Percentiles rank a stretch among this genome's conserved stretches.
These are phyloP conservation scores for Ophiostoma sp. DNA, from an alignment of 2,329 filamentous ascomycete genomes.

Conservation along the genomic window DNA sequence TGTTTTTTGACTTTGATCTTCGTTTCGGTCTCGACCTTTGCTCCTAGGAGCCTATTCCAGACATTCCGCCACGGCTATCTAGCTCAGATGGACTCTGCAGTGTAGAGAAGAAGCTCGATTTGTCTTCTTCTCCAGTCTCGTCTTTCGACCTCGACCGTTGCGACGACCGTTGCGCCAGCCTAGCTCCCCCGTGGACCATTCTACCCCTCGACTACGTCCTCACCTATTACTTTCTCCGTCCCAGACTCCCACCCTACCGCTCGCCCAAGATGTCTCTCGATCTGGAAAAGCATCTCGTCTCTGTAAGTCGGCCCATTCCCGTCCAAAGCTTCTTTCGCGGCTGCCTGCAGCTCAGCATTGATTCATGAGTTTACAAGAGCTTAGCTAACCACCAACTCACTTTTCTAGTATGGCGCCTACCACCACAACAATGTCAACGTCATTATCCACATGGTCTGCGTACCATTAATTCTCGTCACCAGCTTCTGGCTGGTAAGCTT, in stretches of 20 bases:
- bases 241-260: not conserved
- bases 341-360: slow-evolving; percentile 8
- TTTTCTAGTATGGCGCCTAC: slow-evolving; percentile 75
- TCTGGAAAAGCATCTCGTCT: slow-evolving; percentile 77
- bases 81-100: slow-evolving; percentile 18
- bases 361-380: not conserved
- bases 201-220: not conserved
- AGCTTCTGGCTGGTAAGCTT: slow-evolving; percentile 65
- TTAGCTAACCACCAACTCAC: not conserved
- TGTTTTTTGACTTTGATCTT: not conserved
- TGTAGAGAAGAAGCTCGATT: slow-evolving; percentile 8
- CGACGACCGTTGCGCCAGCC: not conserved
- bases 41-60: not conserved
- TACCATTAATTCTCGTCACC: slow-evolving; percentile 72
- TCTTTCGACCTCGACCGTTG: not conserved
- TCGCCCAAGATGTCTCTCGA: slow-evolving; percentile 62
- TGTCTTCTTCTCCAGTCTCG: slow-evolving; percentile 4
- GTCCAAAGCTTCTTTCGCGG: not conserved
- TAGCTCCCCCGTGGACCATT: not conserved
- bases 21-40: not conserved
- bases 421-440: slow-evolving; percentile 78
- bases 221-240: no score
- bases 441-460: slow-evolving; percentile 75
- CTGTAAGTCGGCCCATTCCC: slow-evolving; percentile 56
- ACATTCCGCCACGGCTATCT: slow-evolving; percentile 1